A percentile compares a stretch with the other conserved stretches of the same genome.
These are phyloP conservation scores for Linnemannia exigua DNA, from an alignment of 192 early-diverging fungal genomes.

Conservation along the genomic window DNA sequence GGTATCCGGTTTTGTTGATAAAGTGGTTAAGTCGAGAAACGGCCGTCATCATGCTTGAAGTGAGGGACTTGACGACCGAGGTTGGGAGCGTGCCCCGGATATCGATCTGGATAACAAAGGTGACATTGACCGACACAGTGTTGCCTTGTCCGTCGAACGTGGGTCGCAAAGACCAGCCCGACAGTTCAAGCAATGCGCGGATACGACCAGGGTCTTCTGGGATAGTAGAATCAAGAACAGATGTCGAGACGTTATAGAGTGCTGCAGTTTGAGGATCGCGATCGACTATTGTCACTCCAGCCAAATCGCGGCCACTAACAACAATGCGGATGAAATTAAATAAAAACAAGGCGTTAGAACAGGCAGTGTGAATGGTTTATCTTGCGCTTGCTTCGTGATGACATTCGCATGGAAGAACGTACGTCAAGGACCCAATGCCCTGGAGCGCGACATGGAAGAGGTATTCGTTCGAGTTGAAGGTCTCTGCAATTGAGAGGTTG, in stretches of 20 bases:
- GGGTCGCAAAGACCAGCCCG: conserved; percentile 66
- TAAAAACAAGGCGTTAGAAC: neutral
- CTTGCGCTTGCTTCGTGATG: neutral
- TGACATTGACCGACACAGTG: conserved; percentile 55
- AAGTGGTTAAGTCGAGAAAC: conserved; percentile 60
- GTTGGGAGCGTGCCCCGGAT: conserved; percentile 62
- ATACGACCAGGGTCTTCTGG: conserved; percentile 63
- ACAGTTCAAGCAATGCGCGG: conserved; percentile 57
- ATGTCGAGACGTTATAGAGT: conserved; percentile 62
- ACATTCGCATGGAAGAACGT: conserved; percentile 1
- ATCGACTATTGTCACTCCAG: conserved; percentile 63
- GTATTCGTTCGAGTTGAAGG: conserved; percentile 65
- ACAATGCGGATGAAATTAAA: neutral
- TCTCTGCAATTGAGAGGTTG: conserved; percentile 60
- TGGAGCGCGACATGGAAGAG: conserved; percentile 57
- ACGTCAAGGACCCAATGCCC: conserved; percentile 57
- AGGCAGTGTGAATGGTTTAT: neutral
- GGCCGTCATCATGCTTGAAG: conserved; percentile 62
- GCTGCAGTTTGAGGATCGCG: conserved; percentile 61
- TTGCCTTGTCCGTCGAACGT: conserved; percentile 58
- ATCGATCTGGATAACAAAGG: conserved; percentile 65
- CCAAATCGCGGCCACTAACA: conserved; percentile 61
- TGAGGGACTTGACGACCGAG: conserved; percentile 59
- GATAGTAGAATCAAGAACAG: conserved; percentile 61
- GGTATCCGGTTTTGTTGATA: conserved; percentile 62